Evolutionary conservation across 83 land plant species (phyloP).

Genomic region (Picea abies): DNA sequence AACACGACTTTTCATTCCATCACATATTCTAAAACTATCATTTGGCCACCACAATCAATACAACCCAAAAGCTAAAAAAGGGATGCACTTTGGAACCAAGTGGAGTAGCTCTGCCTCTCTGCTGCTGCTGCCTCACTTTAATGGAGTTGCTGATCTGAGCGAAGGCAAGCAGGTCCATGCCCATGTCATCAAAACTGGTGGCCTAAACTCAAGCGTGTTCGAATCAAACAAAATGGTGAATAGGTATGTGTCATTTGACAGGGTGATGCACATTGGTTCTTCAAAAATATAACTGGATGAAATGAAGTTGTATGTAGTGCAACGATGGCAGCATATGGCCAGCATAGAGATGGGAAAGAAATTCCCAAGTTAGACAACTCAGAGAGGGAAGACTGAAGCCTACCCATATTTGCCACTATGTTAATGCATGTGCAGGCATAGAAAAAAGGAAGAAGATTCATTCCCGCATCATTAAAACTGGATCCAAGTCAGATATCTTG

Average conservation of each 20-base stretch:
- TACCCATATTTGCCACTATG: neutral
- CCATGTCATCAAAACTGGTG: too few relatives aligned
- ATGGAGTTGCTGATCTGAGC: too few relatives aligned
- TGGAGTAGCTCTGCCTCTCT: too few relatives aligned
- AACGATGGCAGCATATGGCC: neutral
- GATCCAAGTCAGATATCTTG: conserved; percentile 25
- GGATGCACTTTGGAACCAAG: too few relatives aligned
- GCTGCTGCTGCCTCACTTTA: too few relatives aligned
- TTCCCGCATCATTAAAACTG: conserved; percentile 34
- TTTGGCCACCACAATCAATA: too few relatives aligned
- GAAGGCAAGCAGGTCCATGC: too few relatives aligned
- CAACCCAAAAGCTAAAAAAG: too few relatives aligned
- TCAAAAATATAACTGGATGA: conserved; percentile 33
- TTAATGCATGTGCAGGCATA: neutral
- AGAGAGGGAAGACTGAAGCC: neutral
- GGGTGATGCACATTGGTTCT: conserved; percentile 33
- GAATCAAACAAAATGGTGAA: neutral
- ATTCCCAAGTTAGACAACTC: neutral
- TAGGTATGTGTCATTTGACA: neutral
- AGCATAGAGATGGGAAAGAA: neutral
- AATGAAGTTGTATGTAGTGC: conserved; percentile 27
- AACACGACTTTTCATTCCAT: too few relatives aligned
- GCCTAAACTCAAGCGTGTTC: neutral
- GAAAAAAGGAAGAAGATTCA: conserved; percentile 39
- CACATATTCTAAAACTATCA: too few relatives aligned